Percentiles rank a stretch among this genome's conserved stretches.
Conservation (phyloP, 192 early-diverging fungal genomes). For the Entomortierella chlamydospora region DNA sequence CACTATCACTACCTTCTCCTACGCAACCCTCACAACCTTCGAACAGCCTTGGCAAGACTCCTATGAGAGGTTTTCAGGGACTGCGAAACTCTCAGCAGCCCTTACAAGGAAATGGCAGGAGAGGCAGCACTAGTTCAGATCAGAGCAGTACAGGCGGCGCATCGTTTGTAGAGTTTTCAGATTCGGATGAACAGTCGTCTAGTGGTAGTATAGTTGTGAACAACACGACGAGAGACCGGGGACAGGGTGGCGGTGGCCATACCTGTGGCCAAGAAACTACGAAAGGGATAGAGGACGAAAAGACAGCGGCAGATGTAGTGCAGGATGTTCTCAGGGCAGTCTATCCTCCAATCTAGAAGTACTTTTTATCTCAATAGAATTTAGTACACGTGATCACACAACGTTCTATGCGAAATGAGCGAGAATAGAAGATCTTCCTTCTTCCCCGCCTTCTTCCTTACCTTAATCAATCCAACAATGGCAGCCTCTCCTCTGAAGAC, state of each 20-base stretch:
- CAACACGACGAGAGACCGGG: background rate
- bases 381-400: too few relatives aligned
- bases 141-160: slow-evolving; percentile 12
- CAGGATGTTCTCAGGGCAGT: slow-evolving; percentile 31
- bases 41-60: background rate
- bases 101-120: background rate
- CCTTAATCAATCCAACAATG: background rate
- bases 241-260: background rate
- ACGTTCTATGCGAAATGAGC: too few relatives aligned
- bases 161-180: slow-evolving; percentile 35
- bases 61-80: slow-evolving; percentile 1
- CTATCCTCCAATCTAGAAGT: slow-evolving; percentile 42
- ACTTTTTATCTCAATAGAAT: too few relatives aligned
- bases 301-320: slow-evolving; percentile 36
- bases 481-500: slow-evolving; percentile 44
- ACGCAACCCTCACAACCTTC: background rate
- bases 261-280: background rate
- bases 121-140: slow-evolving; percentile 11
- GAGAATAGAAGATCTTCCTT: background rate
- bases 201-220: background rate
- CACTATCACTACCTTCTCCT: background rate
- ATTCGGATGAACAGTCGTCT: slow-evolving; percentile 15
- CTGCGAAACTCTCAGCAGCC: background rate
- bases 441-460: background rate
- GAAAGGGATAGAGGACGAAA: slow-evolving; percentile 10